Percentiles rank a stretch among this genome's conserved stretches.
Conservation (phyloP, 2,329 filamentous ascomycete genomes). For the Colletotrichum gigasporum region DNA sequence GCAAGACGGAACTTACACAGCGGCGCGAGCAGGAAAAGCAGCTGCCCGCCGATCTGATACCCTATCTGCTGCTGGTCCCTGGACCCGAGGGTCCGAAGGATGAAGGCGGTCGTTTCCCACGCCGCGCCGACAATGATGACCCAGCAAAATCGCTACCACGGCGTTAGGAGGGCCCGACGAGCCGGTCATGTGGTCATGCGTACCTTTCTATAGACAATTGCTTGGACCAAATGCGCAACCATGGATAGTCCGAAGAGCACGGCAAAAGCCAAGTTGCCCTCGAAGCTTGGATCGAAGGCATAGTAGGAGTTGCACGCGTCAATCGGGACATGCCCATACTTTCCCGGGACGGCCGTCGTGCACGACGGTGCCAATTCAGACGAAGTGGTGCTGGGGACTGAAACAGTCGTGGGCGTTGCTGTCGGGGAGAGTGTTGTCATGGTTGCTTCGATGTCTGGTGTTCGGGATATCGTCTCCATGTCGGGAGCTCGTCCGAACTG, state of each 20-base stretch:
- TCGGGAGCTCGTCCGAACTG: constrained; percentile 4
- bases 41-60: constrained; percentile 41
- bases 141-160: constrained; percentile 44
- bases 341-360: constrained; percentile 43
- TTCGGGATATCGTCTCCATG: not conserved
- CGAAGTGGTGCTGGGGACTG: constrained; percentile 1
- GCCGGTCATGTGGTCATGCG: not conserved
- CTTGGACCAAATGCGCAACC: constrained; percentile 39
- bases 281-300: constrained; percentile 43
- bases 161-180: accelerated
- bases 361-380: constrained; percentile 33
- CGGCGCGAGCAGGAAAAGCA: constrained; percentile 53
- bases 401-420: not conserved
- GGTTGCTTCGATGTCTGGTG: not conserved
- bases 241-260: constrained; percentile 42
- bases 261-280: constrained; percentile 43
- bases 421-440: not conserved
- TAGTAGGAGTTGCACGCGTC: constrained; percentile 45
- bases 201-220: constrained; percentile 43
- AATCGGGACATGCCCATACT: constrained; percentile 42
- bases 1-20: constrained; percentile 41
- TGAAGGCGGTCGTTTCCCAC: constrained; percentile 52
- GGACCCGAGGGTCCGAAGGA: constrained; percentile 45
- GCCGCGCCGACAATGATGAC: constrained; percentile 49
- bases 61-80: constrained; percentile 47